Base-by-base conservation (phyloP, 805 yeast genomes). In the Tetrapisispora phaffii region DNA sequence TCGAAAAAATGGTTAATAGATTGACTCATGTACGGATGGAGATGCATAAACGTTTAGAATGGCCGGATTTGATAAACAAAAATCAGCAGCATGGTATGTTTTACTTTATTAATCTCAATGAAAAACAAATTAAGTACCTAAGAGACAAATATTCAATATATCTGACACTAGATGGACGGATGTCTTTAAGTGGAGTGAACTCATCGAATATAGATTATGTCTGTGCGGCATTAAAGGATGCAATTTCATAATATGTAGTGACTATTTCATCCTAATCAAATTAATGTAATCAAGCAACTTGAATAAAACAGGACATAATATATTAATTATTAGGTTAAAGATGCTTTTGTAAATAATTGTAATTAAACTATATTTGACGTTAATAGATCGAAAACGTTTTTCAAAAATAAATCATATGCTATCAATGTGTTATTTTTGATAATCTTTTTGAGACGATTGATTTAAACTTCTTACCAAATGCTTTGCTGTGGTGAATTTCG, bases 81-180 rank as follows among this genome's bases (percentile, higher is more conserved):
- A 45, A 50, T 16, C 53, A 50, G 29, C 97, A 90, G 67, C 83
- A 90, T 63, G 98, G 98, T 56, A 90, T 90, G 97, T 90, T 90
- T 69, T 85, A 90, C 57, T 90, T 76, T 72, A 89, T 97, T 31
- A 96, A 96, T 7, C 74, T 90, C 50, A 62, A 67, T 28, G 70
- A 77, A 38, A 78, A 75, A 41, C 95, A 88, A 68, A 90, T 86
- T 41, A 71, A 77, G 47, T 67, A 72, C 50, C 73, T 90, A 58
- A 82, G 84, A 62, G 71, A 75, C 42, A 79, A 85, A 63, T 81
- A 70, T 66, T 79, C 85, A 16, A 82, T 90, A 34, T 90, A 90
- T 65, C 77, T 93, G 56, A 87, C 96, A 24, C 74, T 79, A 50
- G 93, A 88, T 64, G 97, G 97, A 33, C 80, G 98, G 62, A 79